Base-by-base conservation (phyloP, 2,329 filamentous ascomycete species). In the Ophiostoma fasciatum region DNA sequence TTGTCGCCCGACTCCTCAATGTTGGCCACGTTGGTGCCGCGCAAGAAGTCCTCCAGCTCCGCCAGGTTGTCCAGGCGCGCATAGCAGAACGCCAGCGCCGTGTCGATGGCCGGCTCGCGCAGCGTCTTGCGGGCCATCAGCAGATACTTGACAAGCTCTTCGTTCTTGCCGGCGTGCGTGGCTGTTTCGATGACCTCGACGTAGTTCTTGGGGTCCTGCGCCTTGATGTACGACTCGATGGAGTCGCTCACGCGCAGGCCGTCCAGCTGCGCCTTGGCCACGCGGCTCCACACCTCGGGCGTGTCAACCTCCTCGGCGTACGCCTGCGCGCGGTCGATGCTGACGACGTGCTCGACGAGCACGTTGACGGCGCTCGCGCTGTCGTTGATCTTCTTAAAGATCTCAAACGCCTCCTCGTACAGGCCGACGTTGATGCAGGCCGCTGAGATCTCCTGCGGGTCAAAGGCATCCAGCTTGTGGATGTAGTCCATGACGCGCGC, bases 1-100 rank as follows among this genome's bases (percentile, higher is more conserved):
- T 94, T 94, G 69, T 98, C 90, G 66, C 90, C 90, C 41, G 85
- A 96, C 48, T 90, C 82, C 56, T 98, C 90, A 36, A 96, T 71
- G 56, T 98, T 87, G 36, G 90, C 88, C 42, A 96, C 90, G 47
- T 98, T 98, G 37, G 84, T 87, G 20, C 75, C 76, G 39, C 83
- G 81, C 42, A 98, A 66, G 70, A 98, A 98, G 57, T 98, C 90
- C 59, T 98, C 90, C 26, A 98, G 75, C 56, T 98, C 90, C 33
- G 78, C 51, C 13, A 98, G 74, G 60, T 94, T 84, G 51, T 94
- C 82, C 30, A 93, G 78, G 39, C 90, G 79, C 37, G 90, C 90
- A 55, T 78, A 94, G 63, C 78, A 84, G 65, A 98, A 94, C 25
- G 88, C 90, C 44, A 98, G 71, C 19, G 76, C 85, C 15, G 90